Evolutionary conservation across 495 filamentous ascomycete genomes (phyloP).

Genomic region (Aspergillus saccharolyticus): DNA sequence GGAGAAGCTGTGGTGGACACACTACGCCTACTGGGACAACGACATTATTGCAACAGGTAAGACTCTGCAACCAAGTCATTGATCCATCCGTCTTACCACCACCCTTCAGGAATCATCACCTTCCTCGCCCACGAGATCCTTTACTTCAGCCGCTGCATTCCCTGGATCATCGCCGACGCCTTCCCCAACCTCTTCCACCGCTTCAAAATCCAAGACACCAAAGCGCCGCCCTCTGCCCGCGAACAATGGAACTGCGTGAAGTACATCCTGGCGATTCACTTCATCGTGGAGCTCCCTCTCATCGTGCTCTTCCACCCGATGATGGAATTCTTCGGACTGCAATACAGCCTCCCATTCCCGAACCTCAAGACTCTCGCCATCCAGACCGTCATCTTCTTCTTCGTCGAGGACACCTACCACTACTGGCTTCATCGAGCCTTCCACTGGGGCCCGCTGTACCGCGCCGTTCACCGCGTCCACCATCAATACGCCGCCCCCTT

Average conservation of each 20-base stretch:
- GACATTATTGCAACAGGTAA: constrained; percentile 84
- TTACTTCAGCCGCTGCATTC: constrained; percentile 89
- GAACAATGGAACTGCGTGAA: constrained; percentile 93
- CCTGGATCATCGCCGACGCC: constrained; percentile 89
- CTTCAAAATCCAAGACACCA: constrained; percentile 78
- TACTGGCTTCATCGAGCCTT: constrained; percentile 94
- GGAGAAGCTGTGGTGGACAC: constrained; percentile 86
- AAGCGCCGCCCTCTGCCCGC: constrained; percentile 25
- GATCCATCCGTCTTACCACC: not conserved
- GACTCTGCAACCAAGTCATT: not conserved
- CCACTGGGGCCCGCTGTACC: constrained; percentile 96
- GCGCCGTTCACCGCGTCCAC: constrained; percentile 93
- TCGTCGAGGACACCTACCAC: constrained; percentile 96
- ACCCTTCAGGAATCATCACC: constrained; percentile 62
- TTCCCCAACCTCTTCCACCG: constrained; percentile 73
- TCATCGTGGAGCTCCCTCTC: constrained; percentile 94
- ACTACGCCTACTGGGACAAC: constrained; percentile 98
- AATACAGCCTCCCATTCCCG: constrained; percentile 86
- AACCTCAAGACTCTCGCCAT: constrained; percentile 71
- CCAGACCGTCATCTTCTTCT: constrained; percentile 91
- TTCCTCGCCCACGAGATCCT: constrained; percentile 91
- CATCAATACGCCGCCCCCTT: constrained; percentile 97
- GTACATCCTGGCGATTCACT: constrained; percentile 86
- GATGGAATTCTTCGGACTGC: constrained; percentile 84
- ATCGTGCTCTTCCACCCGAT: constrained; percentile 93